A percentile compares a stretch with the other conserved stretches of the same genome.
phyloP scores from a whole-genome alignment of 805 yeast species.

The Cyberlindnera japonica region DNA sequence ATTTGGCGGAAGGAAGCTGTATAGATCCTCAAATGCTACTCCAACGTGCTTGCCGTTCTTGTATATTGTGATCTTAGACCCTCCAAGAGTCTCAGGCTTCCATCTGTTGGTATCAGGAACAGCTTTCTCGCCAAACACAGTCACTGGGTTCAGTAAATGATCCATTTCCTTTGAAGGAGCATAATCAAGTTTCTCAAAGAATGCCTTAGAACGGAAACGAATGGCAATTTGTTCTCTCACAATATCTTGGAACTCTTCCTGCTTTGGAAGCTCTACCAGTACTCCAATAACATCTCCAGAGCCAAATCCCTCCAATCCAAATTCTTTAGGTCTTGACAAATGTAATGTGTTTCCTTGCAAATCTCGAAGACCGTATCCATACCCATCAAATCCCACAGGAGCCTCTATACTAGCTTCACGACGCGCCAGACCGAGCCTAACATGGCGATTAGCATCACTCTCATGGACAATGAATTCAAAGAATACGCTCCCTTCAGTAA shows the following conservation, averaged over 20 bases:
- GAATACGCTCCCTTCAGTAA: slow-evolving; percentile 76
- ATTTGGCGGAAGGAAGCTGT: slow-evolving; percentile 77
- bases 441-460: slow-evolving; percentile 45
- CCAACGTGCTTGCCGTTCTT: slow-evolving; percentile 75
- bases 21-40: slow-evolving; percentile 59
- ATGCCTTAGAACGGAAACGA: slow-evolving; percentile 68
- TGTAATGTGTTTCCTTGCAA: slow-evolving; percentile 72
- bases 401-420: slow-evolving; percentile 89
- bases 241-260: slow-evolving; percentile 43
- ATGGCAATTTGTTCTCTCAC: slow-evolving; percentile 86
- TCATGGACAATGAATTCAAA: slow-evolving; percentile 65
- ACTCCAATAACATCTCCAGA: slow-evolving; percentile 85
- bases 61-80: slow-evolving; percentile 63
- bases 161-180: slow-evolving; percentile 66
- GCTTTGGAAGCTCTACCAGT: slow-evolving; percentile 61
- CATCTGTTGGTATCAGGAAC: slow-evolving; percentile 46
- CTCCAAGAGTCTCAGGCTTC: slow-evolving; percentile 45
- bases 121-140: slow-evolving; percentile 66
- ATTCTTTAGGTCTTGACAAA: slow-evolving; percentile 59
- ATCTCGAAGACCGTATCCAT: slow-evolving; percentile 89
- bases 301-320: slow-evolving; percentile 51
- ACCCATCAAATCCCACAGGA: slow-evolving; percentile 94
- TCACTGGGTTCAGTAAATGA: slow-evolving; percentile 68
- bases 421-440: slow-evolving; percentile 78
- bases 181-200: slow-evolving; percentile 84